Conservation (phyloP, 2,329 filamentous ascomycete genomes). For the Diplodia seriata region DNA sequence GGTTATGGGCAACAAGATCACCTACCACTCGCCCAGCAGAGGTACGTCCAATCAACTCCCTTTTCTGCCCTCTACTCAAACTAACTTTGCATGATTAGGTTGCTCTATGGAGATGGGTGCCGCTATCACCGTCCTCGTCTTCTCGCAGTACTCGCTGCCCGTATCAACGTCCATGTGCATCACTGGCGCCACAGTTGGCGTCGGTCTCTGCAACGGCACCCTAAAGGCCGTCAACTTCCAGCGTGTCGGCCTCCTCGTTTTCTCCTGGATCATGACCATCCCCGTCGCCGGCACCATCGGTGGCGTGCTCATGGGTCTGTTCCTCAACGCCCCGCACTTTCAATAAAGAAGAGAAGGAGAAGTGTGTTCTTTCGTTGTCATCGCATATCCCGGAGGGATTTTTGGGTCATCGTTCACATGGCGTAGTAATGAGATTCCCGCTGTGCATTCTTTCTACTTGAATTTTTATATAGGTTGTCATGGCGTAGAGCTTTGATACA, state of each 20-base stretch:
- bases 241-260: constrained; percentile 70
- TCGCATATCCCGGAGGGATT: background rate
- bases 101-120: constrained; percentile 83
- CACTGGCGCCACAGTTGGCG: constrained; percentile 78
- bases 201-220: constrained; percentile 77
- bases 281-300: constrained; percentile 66
- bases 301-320: constrained; percentile 53
- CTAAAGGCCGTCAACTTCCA: constrained; percentile 75
- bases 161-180: constrained; percentile 76
- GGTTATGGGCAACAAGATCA: constrained; percentile 84
- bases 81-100: constrained; percentile 37
- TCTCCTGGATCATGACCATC: constrained; percentile 72
- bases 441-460: background rate
- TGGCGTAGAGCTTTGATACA: background rate
- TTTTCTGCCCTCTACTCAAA: constrained; percentile 27
- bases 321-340: constrained; percentile 68
- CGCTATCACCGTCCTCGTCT: constrained; percentile 76
- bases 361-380: background rate
- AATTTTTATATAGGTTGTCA: background rate
- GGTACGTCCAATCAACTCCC: constrained; percentile 39
- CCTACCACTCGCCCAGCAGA: constrained; percentile 67
- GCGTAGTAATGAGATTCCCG: background rate
- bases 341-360: background rate
- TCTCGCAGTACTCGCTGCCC: constrained; percentile 76
- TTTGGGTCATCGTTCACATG: background rate